Evolutionary conservation across 495 filamentous ascomycete species (phyloP), one percentile per base, ranked within the genome.

Genomic region (Neurospora pannonica): DNA sequence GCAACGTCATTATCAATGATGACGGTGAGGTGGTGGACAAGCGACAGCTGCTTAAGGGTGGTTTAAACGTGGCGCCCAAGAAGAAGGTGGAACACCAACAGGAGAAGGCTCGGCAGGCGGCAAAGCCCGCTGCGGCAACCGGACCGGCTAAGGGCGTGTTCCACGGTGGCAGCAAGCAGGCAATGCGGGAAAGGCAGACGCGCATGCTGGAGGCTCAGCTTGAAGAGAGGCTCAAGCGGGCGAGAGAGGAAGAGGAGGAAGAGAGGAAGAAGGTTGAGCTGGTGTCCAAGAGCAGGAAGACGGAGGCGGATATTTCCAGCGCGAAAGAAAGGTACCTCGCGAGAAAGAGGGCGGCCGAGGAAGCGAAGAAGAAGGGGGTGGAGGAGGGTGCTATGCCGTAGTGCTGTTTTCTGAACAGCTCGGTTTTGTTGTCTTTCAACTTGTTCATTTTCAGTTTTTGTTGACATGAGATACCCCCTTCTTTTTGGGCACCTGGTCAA

Each of bases 21-120:
- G 96, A 98, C 69, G 96, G 97, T 0, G 90, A 97, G 78, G 91
- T 99, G 5, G 92, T 97, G 24, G 96, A 99, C 79, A 98, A 97
- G 85, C 88, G 95, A 28, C 93, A 98, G 78, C 83, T 99, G 21
- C 87, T 99, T 17, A 91, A 88, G 70, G 95, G 95, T 13, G 96
- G 96, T 60, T 83, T 99, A 48, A 99, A 99, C 74, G 86, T 98
- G 17, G 88, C 86, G 24, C 85, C 90, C 9, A 92, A 90, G 76
- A 84, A 84, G 78, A 84, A 83, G 76, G 73, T 75, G 31, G 80
- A 83, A 70, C 74, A 79, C 15, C 75, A 81, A 67, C 77, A 83
- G 76, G 81, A 82, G 54, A 77, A 85, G 34, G 77, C 77, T 38
- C 75, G 76, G 38, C 81, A 82, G 70, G 75, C 77, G 38, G 76